These are phyloP conservation scores for Globisporangium iwayamae DNA, from an alignment of 352 stramenopile genomes.

Conservation along the genomic window DNA sequence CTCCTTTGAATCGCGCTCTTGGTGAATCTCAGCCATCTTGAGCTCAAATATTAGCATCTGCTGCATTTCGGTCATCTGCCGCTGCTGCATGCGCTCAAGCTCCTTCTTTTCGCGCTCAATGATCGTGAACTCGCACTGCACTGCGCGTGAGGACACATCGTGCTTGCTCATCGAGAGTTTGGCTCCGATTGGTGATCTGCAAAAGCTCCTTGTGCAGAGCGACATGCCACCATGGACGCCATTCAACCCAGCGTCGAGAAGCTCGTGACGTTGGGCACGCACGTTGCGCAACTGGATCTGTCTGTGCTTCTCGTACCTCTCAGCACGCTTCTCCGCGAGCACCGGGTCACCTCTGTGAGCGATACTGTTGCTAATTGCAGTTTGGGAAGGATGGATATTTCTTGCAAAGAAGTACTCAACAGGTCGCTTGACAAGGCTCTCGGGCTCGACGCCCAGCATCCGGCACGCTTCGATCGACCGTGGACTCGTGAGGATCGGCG, in stretches of 20 bases:
- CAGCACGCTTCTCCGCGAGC: constrained; percentile 52
- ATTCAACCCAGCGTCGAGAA: constrained; percentile 49
- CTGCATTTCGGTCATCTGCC: constrained; percentile 67
- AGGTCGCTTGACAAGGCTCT: constrained; percentile 56
- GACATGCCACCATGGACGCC: constrained; percentile 53
- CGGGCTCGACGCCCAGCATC: constrained; percentile 66
- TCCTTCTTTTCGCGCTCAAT: constrained; percentile 65
- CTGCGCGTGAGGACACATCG: constrained; percentile 16
- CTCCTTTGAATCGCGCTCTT: constrained; percentile 51
- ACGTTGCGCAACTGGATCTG: constrained; percentile 48
- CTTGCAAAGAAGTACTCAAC: constrained; percentile 54
- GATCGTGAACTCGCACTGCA: constrained; percentile 39
- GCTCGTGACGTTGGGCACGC: constrained; percentile 43
- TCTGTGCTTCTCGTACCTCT: constrained; percentile 56
- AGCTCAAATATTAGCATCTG: constrained; percentile 69
- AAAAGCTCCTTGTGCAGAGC: constrained; percentile 47
- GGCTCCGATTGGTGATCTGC: constrained; percentile 35
- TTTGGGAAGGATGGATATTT: constrained; percentile 1
- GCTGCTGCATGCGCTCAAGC: constrained; percentile 66
- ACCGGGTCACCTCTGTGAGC: constrained; percentile 22
- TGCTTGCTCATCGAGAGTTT: constrained; percentile 25
- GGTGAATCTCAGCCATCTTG: constrained; percentile 49
- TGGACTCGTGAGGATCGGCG: constrained; percentile 57
- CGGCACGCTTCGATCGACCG: constrained; percentile 67
- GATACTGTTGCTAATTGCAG: background rate